Base-by-base conservation (phyloP, 257 asterid species). In the Cynanchum wilfordii region DNA sequence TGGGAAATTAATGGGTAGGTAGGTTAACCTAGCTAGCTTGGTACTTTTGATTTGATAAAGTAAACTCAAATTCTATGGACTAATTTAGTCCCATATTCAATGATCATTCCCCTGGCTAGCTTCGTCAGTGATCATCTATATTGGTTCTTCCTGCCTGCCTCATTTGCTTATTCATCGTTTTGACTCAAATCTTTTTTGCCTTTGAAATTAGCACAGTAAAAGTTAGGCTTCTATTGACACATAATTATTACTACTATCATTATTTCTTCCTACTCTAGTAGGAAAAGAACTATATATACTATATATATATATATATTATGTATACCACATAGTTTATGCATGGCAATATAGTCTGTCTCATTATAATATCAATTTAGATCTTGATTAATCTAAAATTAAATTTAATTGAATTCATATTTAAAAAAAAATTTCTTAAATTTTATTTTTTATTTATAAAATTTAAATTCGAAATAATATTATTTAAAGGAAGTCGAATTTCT, bases 161-260 rank as follows among this genome's bases (percentile, higher is more conserved):
- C 8, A 7, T 7, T 38, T 0, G 8, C 33, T 24, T 5, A 29
- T 60, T 60, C 67, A 60, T 60, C 38, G 15, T 29, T 36, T 64
- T 64, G 69, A 36, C 50, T 10, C 8, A 19, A 19, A 63, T 13
- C 27, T 36, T 36, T 63, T 36, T 36, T 63, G 68, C 68, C 49
- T 63, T 45, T 63, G 25, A 64, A 64, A 42, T 42, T 42, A 64
- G 50, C 50, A 64, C 69, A 64, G 68, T 33, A 6, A 33, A 62
- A 63, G 68, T 64, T 64, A 64, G 69, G 69, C 69, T 8, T 64
- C 45, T 29, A 5, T 42, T 60, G 66, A 30, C 66, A 30, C 44
- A 5, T 60, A 42, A 42, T 10, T 42, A 42, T 11, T 42, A 29
- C 66, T 29, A 29, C 12, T 60, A 15, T 17, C 66, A 60, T 60